Base-by-base conservation (phyloP, 2,329 filamentous ascomycete genomes). In the Trichoderma simmonsii region DNA sequence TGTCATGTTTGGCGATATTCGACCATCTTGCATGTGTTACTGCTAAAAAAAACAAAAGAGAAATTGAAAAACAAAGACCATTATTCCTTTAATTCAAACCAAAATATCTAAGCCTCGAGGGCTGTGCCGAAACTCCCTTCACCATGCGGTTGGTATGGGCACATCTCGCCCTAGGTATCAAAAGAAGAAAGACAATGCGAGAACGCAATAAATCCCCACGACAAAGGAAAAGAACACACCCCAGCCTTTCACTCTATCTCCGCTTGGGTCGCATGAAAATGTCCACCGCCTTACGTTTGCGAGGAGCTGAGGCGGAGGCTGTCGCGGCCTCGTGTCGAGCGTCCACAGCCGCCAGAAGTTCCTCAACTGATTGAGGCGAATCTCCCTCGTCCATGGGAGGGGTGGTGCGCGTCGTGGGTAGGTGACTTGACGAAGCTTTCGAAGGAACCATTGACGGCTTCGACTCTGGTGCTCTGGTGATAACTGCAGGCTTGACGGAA, bases 201-300 rank as follows among this genome's bases (percentile, higher is more conserved):
- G n/a, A 48, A 32, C 26, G 32, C 62, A 62, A 39, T 21, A 18
- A 68, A 21, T 4, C 32, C 24, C 66, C 62, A 66, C 71, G 66
- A 67, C 32, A 65, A 64, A 64, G 3, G 60, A 70, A 18, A 32
- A 64, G 2, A 61, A 70, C 14, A 32, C 54, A 71, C 34, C 28
- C 14, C 14, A 6, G 28, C 15, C 26, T 54, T 71, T 71, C 9
- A 63, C 48, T 39, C 36, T 28, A 65, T 59, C 76, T 76, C 77
- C 83, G 86, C 77, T 85, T 85, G 6, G 81, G 83, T 59, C 80
- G 81, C 84, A 87, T 86, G 73, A 88, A 88, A n/a, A 87, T 80
- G 73, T 84, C 83, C 5, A 84, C 83, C 0, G 80, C 77, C 75
- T 86, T 86, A 68, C 85, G 82, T 75, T 87, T 87, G 56, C 80